Evolutionary conservation across 1,284 basidiomycete genomes (phyloP), one percentile per base, ranked within the genome.

Genomic region (Afroboletus lepidellus): DNA sequence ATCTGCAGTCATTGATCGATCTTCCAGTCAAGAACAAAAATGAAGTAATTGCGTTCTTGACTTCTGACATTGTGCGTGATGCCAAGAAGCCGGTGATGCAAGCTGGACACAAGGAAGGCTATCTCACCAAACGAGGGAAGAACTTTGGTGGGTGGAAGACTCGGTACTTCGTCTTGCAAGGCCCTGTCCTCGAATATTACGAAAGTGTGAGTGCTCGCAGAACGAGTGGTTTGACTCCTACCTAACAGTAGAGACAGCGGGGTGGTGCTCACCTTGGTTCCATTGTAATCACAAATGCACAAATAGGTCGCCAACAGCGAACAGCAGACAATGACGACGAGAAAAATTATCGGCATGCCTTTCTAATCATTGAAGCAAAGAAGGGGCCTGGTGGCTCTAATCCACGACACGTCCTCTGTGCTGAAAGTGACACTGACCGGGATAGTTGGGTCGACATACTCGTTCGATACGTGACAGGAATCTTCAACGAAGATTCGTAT

Each of bases 61-160:
- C 89, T 29, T 91, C 90, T 9, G 94, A 96, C 64, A 81, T 94
- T 51, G 82, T 94, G 15, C 83, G 85, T 36, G 84, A 86, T 58
- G 75, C 83, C 41, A 80, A 81, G 66, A 83, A 83, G 56, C 86
- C 86, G 15, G 87, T 90, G 38, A 81, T 84, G 67, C 86, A 91
- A 65, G 80, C 80, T 4, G 90, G 84, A n/a, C 87, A 90, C 75
- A 97, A 94, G 72, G 94, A 94, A 72, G 96, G 96, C 20, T 98
- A 96, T 71, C 76, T 98, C 42, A 98, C 96, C 25, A 98, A 98
- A 73, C 84, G 94, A 59, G 95, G 95, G 20, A 94, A 97, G 74
- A 97, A 94, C 65, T 95, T 98, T 70, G 94, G 94, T 48, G 92
- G 90, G 1, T 97, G 94, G 94, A 95, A 95, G 68, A 94, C 93